Evolutionary conservation across 2,329 filamentous ascomycete species (phyloP), one percentile per base, ranked within the genome.

Genomic region (Leptographium radiaticola): DNA sequence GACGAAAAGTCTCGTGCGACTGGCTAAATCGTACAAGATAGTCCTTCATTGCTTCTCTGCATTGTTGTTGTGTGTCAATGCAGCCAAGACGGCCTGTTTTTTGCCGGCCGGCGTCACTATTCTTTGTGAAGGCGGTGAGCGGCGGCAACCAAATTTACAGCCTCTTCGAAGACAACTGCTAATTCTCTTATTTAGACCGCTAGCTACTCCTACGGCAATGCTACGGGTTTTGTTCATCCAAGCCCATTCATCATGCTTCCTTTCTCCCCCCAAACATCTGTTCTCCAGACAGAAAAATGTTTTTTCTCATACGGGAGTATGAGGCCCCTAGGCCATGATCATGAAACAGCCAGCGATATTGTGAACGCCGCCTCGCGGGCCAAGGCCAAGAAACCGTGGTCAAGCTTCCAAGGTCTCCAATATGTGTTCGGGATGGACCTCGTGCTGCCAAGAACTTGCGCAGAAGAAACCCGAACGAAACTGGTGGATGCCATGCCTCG

Each of bases 21-120:
- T 97, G 93, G 46, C 84, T 86, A 66, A 97, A 89, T 62, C 91
- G 87, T 59, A 98, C 83, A 56, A 98, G 77, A 64, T 87, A 97
- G 12, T 31, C 13, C 25, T 50, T 31, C 40, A 45, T 45, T 11
- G n/a, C 31, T 34, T n/a, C 16, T 36, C 40, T 38, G 46, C 46
- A 48, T 48, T 25, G 46, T 38, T 20, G 46, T 36, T 30, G 20
- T 13, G n/a, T 10, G 9, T 44, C 8, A 7, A 20, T 6, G 34
- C 3, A 9, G 47, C 34, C 11, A 25, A 18, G 13, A 13, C 6
- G 33, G 31, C 43, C 30, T 25, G 18, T n/a, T 25, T 45, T 45
- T 44, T 44, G 20, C 8, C 40, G 10, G 10, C 12, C 18, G 2
- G 10, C 42, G 20, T 11, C 12, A 7, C 5, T n/a, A 12, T 13